A percentile compares a stretch with the other conserved stretches of the same genome.
phyloP scores from a whole-genome alignment of 2,329 filamentous ascomycete genomes.

The Fusarium liriodendri region DNA sequence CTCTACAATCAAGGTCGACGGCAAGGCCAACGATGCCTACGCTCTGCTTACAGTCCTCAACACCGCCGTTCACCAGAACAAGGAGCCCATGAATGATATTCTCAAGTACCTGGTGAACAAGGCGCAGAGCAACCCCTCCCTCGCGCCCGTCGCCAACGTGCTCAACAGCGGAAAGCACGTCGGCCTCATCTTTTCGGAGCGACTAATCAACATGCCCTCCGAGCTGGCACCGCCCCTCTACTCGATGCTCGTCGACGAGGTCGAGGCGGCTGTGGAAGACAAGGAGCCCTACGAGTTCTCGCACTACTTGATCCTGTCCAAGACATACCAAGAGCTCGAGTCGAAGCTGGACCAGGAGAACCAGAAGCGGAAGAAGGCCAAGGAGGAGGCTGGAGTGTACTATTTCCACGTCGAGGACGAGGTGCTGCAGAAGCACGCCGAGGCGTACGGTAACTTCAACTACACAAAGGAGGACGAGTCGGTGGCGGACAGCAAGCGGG shows the following conservation, averaged over 20 bases:
- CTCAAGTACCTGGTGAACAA: constrained; percentile 75
- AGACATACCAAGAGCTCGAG: constrained; percentile 90
- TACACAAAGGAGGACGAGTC: constrained; percentile 86
- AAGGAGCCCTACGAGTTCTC: constrained; percentile 93
- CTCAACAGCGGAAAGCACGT: constrained; percentile 69
- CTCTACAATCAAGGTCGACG: constrained; percentile 97
- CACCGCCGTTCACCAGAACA: constrained; percentile 80
- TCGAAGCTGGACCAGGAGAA: constrained; percentile 79
- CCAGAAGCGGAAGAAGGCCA: constrained; percentile 72
- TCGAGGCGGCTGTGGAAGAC: constrained; percentile 87
- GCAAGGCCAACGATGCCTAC: constrained; percentile 91
- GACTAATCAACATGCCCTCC: constrained; percentile 95
- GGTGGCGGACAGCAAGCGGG: constrained; percentile 89
- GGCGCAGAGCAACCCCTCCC: constrained; percentile 63
- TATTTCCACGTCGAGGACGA: constrained; percentile 99
- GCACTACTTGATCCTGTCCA: constrained; percentile 91
- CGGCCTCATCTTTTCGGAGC: constrained; percentile 89
- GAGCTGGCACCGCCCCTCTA: constrained; percentile 95
- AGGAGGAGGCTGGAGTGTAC: constrained; percentile 72
- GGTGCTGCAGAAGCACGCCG: constrained; percentile 80
- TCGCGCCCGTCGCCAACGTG: constrained; percentile 69
- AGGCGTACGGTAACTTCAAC: constrained; percentile 76
- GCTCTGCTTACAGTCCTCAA: constrained; percentile 93
- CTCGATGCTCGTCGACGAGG: constrained; percentile 91
- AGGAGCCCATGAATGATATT: constrained; percentile 77